phyloP scores from a whole-genome alignment of 2,329 filamentous ascomycete genomes.

The Gremmenia infestans region DNA sequence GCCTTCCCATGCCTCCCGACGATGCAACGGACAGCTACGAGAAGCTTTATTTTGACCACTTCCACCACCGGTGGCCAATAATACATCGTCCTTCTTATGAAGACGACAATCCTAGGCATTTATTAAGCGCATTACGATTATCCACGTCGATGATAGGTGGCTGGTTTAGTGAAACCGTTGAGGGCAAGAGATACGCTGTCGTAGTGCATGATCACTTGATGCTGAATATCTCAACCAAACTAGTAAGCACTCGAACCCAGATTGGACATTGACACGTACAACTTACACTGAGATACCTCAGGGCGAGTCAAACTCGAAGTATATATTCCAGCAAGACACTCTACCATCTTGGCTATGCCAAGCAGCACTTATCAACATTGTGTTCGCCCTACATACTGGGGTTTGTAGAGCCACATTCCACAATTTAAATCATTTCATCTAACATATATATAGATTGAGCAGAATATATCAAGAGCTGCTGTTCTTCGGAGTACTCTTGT shows the following conservation, averaged over 20 bases:
- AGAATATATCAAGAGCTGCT: conserved; percentile 30
- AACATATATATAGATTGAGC: conserved; percentile 27
- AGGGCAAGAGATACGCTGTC: conserved; percentile 26
- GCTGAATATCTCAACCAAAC: conserved; percentile 16
- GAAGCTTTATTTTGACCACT: conserved; percentile 36
- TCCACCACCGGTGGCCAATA: conserved; percentile 40
- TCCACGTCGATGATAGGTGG: conserved; percentile 37
- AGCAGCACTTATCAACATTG: conserved; percentile 34
- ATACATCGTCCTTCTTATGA: conserved; percentile 36
- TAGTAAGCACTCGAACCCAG: conserved; percentile 16
- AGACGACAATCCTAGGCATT: conserved; percentile 27
- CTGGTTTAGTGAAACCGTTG: conserved; percentile 33
- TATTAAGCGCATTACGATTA: conserved; percentile 23
- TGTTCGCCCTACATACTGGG: conserved; percentile 34
- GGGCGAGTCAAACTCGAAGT: conserved; percentile 28
- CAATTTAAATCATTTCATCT: neutral
- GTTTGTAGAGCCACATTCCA: conserved; percentile 8
- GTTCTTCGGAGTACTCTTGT: conserved; percentile 35
- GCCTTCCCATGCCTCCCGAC: neutral
- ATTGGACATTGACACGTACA: neutral
- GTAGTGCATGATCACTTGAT: conserved; percentile 33
- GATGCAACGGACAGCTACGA: conserved; percentile 8
- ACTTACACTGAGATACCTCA: neutral
- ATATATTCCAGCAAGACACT: conserved; percentile 19
- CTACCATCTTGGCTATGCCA: conserved; percentile 28